Evolutionary conservation across 495 filamentous ascomycete species (phyloP), one percentile per base, ranked within the genome.

Genomic region (Aspergillus steynii): DNA sequence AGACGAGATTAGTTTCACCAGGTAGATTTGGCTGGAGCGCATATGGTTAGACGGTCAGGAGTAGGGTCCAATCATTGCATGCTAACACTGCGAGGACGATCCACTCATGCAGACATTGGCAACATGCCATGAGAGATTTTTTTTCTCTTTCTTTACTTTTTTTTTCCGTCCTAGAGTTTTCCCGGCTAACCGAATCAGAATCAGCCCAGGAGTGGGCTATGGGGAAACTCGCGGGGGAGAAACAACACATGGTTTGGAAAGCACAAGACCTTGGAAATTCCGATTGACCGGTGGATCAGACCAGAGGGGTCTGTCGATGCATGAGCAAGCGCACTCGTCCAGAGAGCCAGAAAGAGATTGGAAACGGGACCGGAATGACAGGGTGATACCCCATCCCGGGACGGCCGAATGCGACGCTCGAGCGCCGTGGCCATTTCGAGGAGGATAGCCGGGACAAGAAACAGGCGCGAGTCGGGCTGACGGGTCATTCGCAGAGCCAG

Each of bases 241-340:
- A 32, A 34, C 48, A 37, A 59, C 61, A 62, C 55, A 58, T 58
- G 61, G 55, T 56, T 42, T 61, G 53, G 60, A 54, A 45, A 56
- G 42, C 46, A 47, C 6, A 28, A n/a, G 28, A 4, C 28, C 14
- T 32, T 32, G 42, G 49, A 50, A 26, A 4, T 4, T 26, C 25
- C 10, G 49, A 50, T 26, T 26, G 49, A 20, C 5, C 2, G 20
- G 25, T 29, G 49, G 49, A 26, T 50, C 49, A 59, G 20, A 27
- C 56, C 56, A 49, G 47, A 26, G 45, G 20, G 20, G 1, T 32
- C 7, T 32, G 4, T 20, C 15, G 10, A 14, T 55, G 10, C 29
- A 55, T 55, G 53, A 20, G 26, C 20, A 28, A 4, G 6, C 7
- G 12, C 27, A 6, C 34, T 27, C 26, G 37, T 12, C 15, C 4